Evolutionary conservation across 2,329 filamentous ascomycete genomes (phyloP).

Genomic region (Corinectria fuckeliana): DNA sequence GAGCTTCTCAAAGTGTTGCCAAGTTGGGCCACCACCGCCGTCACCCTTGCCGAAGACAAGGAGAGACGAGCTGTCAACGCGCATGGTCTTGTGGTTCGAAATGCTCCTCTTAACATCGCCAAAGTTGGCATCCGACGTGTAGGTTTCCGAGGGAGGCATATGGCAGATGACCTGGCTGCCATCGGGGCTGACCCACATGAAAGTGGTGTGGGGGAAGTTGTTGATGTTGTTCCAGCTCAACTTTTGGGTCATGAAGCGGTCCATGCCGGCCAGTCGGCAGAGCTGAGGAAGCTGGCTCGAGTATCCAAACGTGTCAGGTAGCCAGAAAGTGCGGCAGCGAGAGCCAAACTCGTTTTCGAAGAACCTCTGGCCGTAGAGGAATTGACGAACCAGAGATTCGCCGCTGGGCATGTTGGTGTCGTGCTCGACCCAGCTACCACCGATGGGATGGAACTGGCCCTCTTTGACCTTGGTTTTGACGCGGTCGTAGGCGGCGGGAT

Average conservation of each 20-base stretch:
- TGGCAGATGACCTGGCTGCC: constrained; percentile 97
- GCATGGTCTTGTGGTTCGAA: constrained; percentile 92
- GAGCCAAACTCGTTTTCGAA: constrained; percentile 93
- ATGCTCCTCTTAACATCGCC: constrained; percentile 91
- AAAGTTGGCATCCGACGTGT: constrained; percentile 93
- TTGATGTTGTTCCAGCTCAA: constrained; percentile 99
- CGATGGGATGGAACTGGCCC: constrained; percentile 91
- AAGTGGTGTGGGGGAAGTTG: constrained; percentile 97
- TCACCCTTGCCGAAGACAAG: constrained; percentile 97
- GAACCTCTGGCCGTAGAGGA: constrained; percentile 93
- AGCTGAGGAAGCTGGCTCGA: constrained; percentile 93
- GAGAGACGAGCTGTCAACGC: constrained; percentile 88
- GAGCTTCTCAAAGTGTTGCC: constrained; percentile 93
- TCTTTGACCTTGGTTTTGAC: constrained; percentile 91
- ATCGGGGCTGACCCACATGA: constrained; percentile 97
- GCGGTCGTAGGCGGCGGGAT: constrained; percentile 86
- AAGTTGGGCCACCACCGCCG: constrained; percentile 93
- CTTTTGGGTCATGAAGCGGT: constrained; percentile 96
- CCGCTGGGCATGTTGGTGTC: constrained; percentile 98
- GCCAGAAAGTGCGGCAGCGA: constrained; percentile 91
- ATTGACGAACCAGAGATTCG: constrained; percentile 92
- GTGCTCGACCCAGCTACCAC: constrained; percentile 98
- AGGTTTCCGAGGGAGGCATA: constrained; percentile 95
- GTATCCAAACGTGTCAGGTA: constrained; percentile 98
- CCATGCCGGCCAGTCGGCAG: constrained; percentile 94